phyloP scores from a whole-genome alignment of 768 basidiomycete genomes.

The Collybia mongolica region DNA sequence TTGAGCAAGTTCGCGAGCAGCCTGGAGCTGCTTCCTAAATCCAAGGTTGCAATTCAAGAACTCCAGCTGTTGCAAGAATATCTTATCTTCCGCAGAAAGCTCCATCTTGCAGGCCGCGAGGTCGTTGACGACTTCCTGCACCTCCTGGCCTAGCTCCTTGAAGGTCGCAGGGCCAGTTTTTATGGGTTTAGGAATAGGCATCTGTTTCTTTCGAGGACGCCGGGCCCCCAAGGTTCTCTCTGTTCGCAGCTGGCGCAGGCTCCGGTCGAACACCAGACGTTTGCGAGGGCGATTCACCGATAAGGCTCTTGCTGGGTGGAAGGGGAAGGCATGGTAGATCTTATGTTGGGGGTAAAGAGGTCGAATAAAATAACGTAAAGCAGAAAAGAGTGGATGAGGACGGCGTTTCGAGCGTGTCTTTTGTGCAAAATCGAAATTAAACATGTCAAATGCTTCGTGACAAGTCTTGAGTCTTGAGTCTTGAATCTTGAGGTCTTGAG shows the following conservation, averaged over 20 bases:
- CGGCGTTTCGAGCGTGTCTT: no score
- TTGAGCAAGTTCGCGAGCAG: constrained; percentile 22
- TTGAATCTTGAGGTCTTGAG: no score
- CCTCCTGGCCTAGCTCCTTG: not conserved
- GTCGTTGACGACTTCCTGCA: not conserved
- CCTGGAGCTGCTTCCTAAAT: constrained; percentile 3
- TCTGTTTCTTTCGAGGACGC: constrained; percentile 1
- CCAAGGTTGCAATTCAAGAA: not conserved
- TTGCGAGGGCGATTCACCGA: constrained; percentile 8
- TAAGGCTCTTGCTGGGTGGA: constrained; percentile 6
- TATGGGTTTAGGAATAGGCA: not conserved
- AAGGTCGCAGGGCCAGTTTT: not conserved
- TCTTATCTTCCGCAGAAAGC: not conserved
- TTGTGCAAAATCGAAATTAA: no score
- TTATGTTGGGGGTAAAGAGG: no score
- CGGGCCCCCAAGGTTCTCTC: not conserved
- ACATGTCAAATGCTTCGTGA: no score
- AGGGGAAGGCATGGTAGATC: not conserved
- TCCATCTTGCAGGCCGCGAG: not conserved
- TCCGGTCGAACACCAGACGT: not conserved
- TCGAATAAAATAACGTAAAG: no score
- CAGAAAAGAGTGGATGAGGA: no score
- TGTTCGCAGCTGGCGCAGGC: not conserved
- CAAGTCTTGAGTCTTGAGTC: no score
- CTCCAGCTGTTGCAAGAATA: constrained; percentile 2